Evolutionary conservation across 1,139 yeast species (phyloP).

Genomic region (Dujonia santamariae): DNA sequence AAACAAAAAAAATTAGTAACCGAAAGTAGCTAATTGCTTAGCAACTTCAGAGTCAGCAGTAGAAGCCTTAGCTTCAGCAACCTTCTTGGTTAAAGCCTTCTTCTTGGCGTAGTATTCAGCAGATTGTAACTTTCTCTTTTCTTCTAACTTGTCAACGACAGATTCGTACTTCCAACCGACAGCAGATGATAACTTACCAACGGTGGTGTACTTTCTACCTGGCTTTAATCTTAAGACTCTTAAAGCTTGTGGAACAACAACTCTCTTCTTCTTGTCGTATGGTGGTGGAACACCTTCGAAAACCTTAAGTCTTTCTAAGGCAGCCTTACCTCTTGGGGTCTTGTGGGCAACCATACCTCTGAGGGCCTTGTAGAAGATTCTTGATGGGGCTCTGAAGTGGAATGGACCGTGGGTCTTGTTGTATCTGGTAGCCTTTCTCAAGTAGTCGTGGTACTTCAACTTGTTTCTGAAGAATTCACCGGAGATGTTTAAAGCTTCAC

Average conservation of each 20-base stretch:
- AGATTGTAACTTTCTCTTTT: conserved; percentile 98
- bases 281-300: conserved; percentile 99
- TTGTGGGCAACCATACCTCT: conserved; percentile 99
- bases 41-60: conserved; percentile 74
- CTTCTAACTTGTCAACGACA: conserved; percentile 96
- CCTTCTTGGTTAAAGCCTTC: conserved; percentile 93
- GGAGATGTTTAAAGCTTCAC: conserved; percentile 97
- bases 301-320: conserved; percentile 98
- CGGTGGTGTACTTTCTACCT: conserved; percentile 99
- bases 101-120: conserved; percentile 99
- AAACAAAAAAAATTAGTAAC: conserved; percentile 51
- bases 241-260: conserved; percentile 99
- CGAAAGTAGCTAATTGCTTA: conserved; percentile 73
- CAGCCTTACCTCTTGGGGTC: conserved; percentile 99
- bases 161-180: conserved; percentile 99
- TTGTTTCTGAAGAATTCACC: conserved; percentile 99
- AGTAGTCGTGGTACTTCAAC: conserved; percentile 99
- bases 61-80: conserved; percentile 78
- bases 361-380: conserved; percentile 98
- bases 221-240: conserved; percentile 99
- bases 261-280: conserved; percentile 99
- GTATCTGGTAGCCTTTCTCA: conserved; percentile 98
- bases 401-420: conserved; percentile 99
- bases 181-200: conserved; percentile 92
- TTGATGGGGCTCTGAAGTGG: conserved; percentile 99